Conservation (phyloP, 2,329 filamentous ascomycete genomes). For the Domatiomyces catenatus region DNA sequence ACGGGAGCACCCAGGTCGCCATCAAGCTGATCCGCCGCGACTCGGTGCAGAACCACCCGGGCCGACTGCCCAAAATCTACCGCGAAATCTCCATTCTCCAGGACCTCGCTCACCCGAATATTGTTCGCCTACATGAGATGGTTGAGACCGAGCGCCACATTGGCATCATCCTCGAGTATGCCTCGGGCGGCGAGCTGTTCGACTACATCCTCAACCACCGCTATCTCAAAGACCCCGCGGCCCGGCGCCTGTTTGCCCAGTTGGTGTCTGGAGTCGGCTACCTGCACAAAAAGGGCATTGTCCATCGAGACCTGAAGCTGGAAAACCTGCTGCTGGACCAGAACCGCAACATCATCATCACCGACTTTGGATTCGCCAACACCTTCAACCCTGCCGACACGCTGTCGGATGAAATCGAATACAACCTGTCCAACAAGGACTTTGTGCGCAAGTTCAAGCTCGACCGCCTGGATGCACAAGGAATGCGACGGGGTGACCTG, state of each 20-base stretch:
- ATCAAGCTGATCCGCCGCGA: slow-evolving; percentile 97
- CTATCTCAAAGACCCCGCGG: slow-evolving; percentile 86
- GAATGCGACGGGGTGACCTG: slow-evolving; percentile 71
- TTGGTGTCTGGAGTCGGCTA: slow-evolving; percentile 93
- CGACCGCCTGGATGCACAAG: slow-evolving; percentile 60
- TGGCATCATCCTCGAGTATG: slow-evolving; percentile 95
- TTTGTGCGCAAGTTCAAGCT: slow-evolving; percentile 76
- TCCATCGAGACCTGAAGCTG: slow-evolving; percentile 89
- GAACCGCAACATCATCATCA: slow-evolving; percentile 98
- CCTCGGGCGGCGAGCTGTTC: slow-evolving; percentile 91
- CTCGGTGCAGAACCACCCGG: slow-evolving; percentile 72
- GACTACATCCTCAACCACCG: slow-evolving; percentile 96
- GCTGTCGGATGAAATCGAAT: slow-evolving; percentile 76
- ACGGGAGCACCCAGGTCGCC: slow-evolving; percentile 83
- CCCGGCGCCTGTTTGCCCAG: slow-evolving; percentile 83
- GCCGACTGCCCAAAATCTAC: slow-evolving; percentile 86
- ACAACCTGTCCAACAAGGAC: slow-evolving; percentile 71
- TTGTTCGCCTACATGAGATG: slow-evolving; percentile 94
- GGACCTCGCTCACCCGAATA: slow-evolving; percentile 85
- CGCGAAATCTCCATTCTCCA: slow-evolving; percentile 86
- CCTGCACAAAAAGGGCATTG: slow-evolving; percentile 95
- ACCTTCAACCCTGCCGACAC: slow-evolving; percentile 86
- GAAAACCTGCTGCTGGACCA: slow-evolving; percentile 90
- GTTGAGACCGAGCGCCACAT: slow-evolving; percentile 95
- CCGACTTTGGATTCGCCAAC: slow-evolving; percentile 97